Evolutionary conservation across 371 early-diverging fungal species (phyloP).

Genomic region (Globomyces sp.): DNA sequence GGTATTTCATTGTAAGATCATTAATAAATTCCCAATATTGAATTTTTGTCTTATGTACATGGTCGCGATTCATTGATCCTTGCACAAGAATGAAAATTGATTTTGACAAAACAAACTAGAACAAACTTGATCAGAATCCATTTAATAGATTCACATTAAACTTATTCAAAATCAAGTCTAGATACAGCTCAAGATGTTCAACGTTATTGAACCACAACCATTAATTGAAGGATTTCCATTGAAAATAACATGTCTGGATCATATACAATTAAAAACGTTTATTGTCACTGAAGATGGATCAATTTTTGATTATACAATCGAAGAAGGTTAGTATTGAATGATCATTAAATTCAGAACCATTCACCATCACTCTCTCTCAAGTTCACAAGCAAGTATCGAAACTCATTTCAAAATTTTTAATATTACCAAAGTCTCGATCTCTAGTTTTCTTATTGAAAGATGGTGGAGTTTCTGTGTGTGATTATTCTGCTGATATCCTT

Average conservation of each 20-base stretch:
- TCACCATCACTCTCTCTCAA: constrained; percentile 37
- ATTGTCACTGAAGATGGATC: constrained; percentile 42
- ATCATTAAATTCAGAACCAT: constrained; percentile 22
- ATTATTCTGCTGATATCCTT: not conserved
- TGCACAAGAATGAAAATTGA: too few relatives aligned
- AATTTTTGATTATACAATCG: constrained; percentile 39
- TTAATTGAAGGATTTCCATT: constrained; percentile 11
- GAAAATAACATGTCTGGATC: constrained; percentile 13
- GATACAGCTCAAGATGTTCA: not conserved
- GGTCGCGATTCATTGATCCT: too few relatives aligned
- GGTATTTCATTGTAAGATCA: too few relatives aligned
- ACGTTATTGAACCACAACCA: constrained; percentile 13
- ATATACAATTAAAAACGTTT: constrained; percentile 28
- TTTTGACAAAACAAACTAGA: too few relatives aligned
- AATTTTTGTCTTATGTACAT: too few relatives aligned
- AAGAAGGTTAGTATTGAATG: constrained; percentile 20
- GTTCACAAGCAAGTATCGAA: constrained; percentile 14
- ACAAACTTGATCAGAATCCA: too few relatives aligned
- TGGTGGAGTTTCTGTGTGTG: constrained; percentile 5
- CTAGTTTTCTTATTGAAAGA: not conserved
- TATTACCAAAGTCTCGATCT: constrained; percentile 5
- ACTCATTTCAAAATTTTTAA: not conserved
- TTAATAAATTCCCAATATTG: too few relatives aligned
- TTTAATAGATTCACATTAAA: too few relatives aligned
- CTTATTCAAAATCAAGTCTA: too few relatives aligned